phyloP scores from a whole-genome alignment of 352 stramenopile species.

The Phytophthora kernoviae region DNA sequence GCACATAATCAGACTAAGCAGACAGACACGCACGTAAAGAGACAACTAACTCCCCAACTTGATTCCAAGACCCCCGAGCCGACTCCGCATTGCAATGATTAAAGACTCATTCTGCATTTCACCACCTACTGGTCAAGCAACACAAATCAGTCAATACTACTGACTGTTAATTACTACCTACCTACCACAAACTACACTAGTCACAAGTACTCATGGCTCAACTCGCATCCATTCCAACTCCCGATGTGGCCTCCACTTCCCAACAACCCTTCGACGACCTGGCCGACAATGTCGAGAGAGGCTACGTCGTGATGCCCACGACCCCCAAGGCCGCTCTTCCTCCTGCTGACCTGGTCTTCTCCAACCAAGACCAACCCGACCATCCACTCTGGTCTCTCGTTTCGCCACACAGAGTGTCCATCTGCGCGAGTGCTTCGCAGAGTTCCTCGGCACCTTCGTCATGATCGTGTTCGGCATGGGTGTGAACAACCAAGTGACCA shows the following conservation, averaged over 20 bases:
- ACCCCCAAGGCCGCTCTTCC: neutral
- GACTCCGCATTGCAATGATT: neutral
- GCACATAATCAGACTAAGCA: too few species aligned
- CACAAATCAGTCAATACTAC: neutral
- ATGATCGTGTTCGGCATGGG: conserved; percentile 4
- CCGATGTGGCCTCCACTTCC: neutral
- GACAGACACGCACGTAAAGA: too few species aligned
- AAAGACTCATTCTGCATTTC: neutral
- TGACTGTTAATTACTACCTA: too few species aligned
- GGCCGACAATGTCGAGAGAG: conserved; percentile 1
- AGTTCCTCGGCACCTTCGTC: conserved; percentile 2
- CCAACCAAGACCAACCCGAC: conserved; percentile 27
- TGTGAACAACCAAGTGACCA: conserved; percentile 2
- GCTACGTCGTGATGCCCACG: neutral
- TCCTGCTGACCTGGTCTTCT: too few species aligned
- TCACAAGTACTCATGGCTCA: conserved; percentile 2
- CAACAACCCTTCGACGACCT: neutral
- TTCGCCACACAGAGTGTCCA: neutral
- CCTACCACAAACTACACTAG: too few species aligned
- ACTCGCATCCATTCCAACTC: neutral
- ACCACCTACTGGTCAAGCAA: neutral
- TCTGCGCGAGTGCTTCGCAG: neutral
- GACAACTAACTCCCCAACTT: too few species aligned
- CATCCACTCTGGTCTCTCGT: neutral
- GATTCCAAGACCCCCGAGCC: neutral